Base-by-base conservation (phyloP, 2,329 filamentous ascomycete genomes). In the Emericellopsis cladophorae region DNA sequence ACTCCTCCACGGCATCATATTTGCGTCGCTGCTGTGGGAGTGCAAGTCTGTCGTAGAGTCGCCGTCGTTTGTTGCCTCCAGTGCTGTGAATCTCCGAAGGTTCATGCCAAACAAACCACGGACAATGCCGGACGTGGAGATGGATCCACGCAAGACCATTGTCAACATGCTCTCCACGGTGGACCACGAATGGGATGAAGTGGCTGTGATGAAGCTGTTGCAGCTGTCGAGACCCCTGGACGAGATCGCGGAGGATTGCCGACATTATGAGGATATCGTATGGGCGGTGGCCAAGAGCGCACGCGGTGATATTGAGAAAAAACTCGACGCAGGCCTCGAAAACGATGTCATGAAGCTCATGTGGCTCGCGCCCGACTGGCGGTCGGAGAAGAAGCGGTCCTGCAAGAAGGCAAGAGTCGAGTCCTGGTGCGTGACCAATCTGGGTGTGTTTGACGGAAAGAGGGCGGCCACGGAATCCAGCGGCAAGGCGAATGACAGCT, bases 351-450 rank as follows among this genome's bases (percentile, higher is more conserved):
- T 50, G 4, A 51, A 46, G 2, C 34, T 57, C 10, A 44, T 55
- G 46, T 46, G 45, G 7, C 47, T 53, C 4, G 46, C 56, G 5
- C 29, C 41, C 11, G 54, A 57, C 43, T 54, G 51, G 46, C 46
- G 47, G 1, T 31, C 36, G 14, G 40, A 49, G 32, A 46, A 48
- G 36, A 41, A 40, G 34, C 42, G 41, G 16, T 36, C 44, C 6
- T 43, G 48, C 16, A 44, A 48, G 37, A 53, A 50, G 40, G 51
- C 54, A 12, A 47, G 54, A 11, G 39, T 35, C 9, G 31, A 43
- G 11, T 46, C 47, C 1, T 51, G 51, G 47, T 40, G 45, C 15
- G 46, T 55, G 8, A 54, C 50, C 18, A 57, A 57, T 42, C 41
- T 57, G 2, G 54, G 54, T 7, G 49, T 45, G 7, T 36, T 53